phyloP scores from a whole-genome alignment of 73 alveolate genomes.

The Paramecium pentaurelia region DNA sequence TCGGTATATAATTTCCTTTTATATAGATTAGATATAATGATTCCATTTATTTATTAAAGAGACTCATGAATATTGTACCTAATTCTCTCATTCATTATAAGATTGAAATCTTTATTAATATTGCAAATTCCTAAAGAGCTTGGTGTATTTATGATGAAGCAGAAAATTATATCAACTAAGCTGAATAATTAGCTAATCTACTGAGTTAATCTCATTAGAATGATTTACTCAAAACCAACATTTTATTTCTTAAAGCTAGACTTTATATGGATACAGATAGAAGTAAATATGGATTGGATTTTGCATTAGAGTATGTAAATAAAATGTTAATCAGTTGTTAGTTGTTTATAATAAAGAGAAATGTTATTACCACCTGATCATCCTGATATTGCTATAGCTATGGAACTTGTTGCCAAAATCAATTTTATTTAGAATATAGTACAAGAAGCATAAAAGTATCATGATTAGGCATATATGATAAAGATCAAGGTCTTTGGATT shows the following conservation, averaged over 20 bases:
- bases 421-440: neutral
- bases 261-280: constrained; percentile 22
- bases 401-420: constrained; percentile 25
- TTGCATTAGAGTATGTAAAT: neutral
- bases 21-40: neutral
- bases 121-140: neutral
- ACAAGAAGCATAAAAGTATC: neutral
- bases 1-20: neutral
- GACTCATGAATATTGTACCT: neutral
- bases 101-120: neutral
- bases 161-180: neutral
- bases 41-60: neutral
- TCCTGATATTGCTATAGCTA: constrained; percentile 31
- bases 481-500: neutral
- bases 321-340: neutral
- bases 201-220: neutral
- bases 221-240: neutral
- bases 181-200: neutral
- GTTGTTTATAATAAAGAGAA: neutral
- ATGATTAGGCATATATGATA: neutral
- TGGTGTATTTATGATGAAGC: constrained; percentile 15
- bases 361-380: neutral
- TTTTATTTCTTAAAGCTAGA: neutral
- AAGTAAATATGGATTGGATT: neutral
- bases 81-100: neutral